phyloP scores from a whole-genome alignment of 148 eudicot genomes.

The Rhododendron williamsianum region DNA sequence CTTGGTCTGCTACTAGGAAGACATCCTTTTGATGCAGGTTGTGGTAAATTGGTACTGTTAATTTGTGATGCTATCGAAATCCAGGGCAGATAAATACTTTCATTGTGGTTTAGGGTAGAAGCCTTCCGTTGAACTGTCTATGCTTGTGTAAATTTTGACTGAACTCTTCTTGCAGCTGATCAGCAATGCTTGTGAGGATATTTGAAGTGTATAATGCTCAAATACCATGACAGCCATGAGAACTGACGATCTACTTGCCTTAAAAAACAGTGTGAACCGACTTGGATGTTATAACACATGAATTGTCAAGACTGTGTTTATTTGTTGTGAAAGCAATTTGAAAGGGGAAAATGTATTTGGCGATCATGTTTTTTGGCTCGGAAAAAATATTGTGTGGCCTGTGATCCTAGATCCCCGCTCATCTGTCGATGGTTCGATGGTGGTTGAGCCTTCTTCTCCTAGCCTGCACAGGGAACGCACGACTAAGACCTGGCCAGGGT shows the following conservation, averaged over 20 bases:
- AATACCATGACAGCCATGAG: neutral
- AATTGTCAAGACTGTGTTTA: neutral
- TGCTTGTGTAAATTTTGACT: neutral
- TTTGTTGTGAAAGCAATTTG: constrained; percentile 1
- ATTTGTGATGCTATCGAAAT: neutral
- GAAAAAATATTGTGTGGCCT: no score
- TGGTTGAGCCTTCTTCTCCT: no score
- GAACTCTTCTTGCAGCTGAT: neutral
- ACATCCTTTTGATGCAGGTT: neutral
- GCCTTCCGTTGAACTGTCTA: neutral
- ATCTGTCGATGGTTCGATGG: no score
- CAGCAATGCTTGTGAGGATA: neutral
- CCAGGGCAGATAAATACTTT: neutral
- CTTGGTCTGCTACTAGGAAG: neutral
- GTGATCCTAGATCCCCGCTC: no score
- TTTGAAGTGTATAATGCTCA: neutral
- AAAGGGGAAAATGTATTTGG: neutral
- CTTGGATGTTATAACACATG: neutral
- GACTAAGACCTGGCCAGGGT: no score
- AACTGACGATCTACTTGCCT: neutral
- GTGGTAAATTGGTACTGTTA: neutral
- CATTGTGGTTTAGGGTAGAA: neutral
- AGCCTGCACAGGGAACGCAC: no score
- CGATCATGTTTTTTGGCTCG: neutral
- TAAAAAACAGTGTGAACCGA: neutral